Evolutionary conservation across 768 basidiomycete species (phyloP).

Genomic region (Suillus plorans): DNA sequence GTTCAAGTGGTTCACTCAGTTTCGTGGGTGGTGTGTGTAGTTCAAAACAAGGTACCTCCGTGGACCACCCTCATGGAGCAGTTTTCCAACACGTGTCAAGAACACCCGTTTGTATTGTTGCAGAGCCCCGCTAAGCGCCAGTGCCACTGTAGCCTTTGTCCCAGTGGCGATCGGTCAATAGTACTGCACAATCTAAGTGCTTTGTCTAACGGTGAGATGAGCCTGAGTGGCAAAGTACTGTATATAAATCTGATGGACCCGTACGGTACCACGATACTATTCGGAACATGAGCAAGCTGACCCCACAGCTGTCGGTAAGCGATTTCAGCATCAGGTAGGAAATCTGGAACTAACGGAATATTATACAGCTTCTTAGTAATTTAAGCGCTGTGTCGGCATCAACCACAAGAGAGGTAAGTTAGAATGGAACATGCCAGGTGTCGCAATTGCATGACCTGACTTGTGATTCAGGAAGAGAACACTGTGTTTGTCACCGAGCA

Average conservation of each 20-base stretch:
- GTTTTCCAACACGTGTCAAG: neutral
- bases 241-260: slow-evolving; percentile 22
- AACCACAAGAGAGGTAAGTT: slow-evolving; percentile 20
- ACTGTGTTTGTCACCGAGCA: slow-evolving; percentile 22
- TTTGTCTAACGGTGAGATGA: slow-evolving; percentile 20
- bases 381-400: slow-evolving; percentile 17
- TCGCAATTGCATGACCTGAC: neutral
- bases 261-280: neutral
- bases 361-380: slow-evolving; percentile 27
- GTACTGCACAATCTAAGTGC: slow-evolving; percentile 14
- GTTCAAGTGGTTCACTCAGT: neutral
- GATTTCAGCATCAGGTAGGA: neutral
- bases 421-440: neutral
- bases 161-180: slow-evolving; percentile 10
- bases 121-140: neutral
- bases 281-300: slow-evolving; percentile 30
- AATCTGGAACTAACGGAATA: neutral
- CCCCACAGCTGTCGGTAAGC: slow-evolving; percentile 30
- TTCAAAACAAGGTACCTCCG: neutral
- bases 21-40: neutral
- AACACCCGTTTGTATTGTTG: neutral
- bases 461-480: slow-evolving; percentile 18
- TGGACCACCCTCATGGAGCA: neutral
- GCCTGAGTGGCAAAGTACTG: slow-evolving; percentile 23
- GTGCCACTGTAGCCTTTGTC: slow-evolving; percentile 4